Conservation (phyloP, 768 basidiomycete genomes). For the Kwoniella europaea region DNA sequence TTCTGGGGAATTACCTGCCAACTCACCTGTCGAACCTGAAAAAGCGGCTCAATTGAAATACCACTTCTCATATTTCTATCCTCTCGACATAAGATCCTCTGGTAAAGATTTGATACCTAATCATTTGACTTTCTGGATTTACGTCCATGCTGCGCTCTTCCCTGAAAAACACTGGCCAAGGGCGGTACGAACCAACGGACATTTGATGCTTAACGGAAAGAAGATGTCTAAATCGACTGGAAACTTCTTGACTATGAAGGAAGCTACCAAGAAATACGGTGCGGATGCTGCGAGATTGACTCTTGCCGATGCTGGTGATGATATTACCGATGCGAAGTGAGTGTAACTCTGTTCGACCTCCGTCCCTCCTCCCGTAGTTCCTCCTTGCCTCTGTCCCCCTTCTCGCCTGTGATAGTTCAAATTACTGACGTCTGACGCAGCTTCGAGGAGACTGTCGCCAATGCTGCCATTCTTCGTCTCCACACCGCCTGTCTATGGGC, state of each 20-base stretch:
- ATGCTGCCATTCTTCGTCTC: constrained; percentile 90
- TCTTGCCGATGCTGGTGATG: constrained; percentile 95
- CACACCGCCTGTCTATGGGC: constrained; percentile 92
- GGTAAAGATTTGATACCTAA: constrained; percentile 97
- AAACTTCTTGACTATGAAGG: constrained; percentile 86
- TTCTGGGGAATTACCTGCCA: constrained; percentile 59
- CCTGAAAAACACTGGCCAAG: constrained; percentile 81
- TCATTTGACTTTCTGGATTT: constrained; percentile 89
- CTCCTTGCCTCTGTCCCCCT: too few relatives aligned
- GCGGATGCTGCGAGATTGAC: constrained; percentile 91
- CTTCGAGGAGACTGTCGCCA: constrained; percentile 97
- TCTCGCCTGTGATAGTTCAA: too few relatives aligned
- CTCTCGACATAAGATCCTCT: constrained; percentile 95
- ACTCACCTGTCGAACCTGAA: constrained; percentile 70
- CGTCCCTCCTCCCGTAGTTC: too few relatives aligned
- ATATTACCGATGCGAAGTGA: constrained; percentile 91
- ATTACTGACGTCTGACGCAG: constrained; percentile 30
- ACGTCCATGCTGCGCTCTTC: constrained; percentile 95
- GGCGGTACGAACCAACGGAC: constrained; percentile 93
- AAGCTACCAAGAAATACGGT: constrained; percentile 91
- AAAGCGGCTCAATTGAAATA: constrained; percentile 84
- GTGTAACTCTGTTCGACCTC: neutral
- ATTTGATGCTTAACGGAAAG: constrained; percentile 94
- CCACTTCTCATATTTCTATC: constrained; percentile 96
- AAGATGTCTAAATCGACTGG: constrained; percentile 99